Percentiles rank a stretch among this genome's conserved stretches.
Evolutionary conservation across 23 red algal genomes (phyloP).

Genomic region (Pyropia yezoensis): DNA sequence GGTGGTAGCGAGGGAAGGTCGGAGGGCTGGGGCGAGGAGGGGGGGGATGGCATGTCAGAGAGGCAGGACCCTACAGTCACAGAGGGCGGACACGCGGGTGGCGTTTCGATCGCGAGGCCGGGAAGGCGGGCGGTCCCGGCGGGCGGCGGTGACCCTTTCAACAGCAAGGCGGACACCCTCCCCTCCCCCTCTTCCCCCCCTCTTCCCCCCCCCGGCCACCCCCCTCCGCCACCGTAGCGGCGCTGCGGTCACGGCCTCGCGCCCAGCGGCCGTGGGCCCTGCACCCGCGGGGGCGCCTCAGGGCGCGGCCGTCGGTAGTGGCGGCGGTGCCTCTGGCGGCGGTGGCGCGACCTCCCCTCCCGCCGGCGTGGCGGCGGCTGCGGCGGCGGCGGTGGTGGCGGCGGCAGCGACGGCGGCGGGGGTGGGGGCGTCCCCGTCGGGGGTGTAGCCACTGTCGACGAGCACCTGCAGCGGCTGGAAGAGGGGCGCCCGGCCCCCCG

Average conservation of each 20-base stretch:
- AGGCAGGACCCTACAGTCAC: conserved; percentile 4
- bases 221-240: background rate
- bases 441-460: background rate
- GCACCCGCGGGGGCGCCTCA: too few relatives aligned
- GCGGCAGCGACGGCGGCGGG: background rate
- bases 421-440: background rate
- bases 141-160: background rate
- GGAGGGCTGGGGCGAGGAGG: background rate
- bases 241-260: background rate
- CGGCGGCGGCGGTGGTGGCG: background rate
- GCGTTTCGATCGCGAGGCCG: background rate
- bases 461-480: background rate
- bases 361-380: too few relatives aligned
- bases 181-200: too few relatives aligned
- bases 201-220: too few relatives aligned
- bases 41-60: background rate
- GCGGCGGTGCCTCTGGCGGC: too few relatives aligned
- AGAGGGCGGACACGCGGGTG: background rate
- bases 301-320: too few relatives aligned
- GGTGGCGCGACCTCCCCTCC: too few relatives aligned
- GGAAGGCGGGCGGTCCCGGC: background rate
- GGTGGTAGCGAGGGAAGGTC: too few relatives aligned
- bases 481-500: conserved; percentile 2
- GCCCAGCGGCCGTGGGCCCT: too few relatives aligned
- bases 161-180: background rate